Evolutionary conservation across 2,329 filamentous ascomycete genomes (phyloP), one percentile per base, ranked within the genome.

Genomic region (Aspergillus fumigatus): DNA sequence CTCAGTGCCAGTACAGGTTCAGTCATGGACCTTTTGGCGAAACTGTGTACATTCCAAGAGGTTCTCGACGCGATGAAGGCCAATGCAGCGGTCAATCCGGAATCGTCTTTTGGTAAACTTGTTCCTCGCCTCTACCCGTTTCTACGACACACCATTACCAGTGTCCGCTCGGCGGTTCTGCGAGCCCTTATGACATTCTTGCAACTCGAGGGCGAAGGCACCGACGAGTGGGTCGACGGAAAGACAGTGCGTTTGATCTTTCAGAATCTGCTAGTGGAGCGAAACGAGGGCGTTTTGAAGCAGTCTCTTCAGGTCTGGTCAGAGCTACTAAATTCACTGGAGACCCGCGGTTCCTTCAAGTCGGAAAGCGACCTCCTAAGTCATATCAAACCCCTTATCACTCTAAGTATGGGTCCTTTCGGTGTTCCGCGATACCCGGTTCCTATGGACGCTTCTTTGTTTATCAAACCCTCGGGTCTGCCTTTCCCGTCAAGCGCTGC

Each of bases 1-100:
- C 81, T 99, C 19, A 97, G 92, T 72, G 94, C 94, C 3, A 97
- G 94, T 72, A 99, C 95, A 9, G 94, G 94, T 50, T 95, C 92
- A 55, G 96, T 99, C 54, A 99, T 99, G 95, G 95, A 99, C 72
- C 83, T 99, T 43, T 82, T 99, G 19, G 94, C 95, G 14, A 97
- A 94, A 58, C 84, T 99, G 1, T 99, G 94, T 77, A 89, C 92
- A 61, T 99, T 97, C 77, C 90, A 90, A 0, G 85, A 96, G 75
- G 93, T 97, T 7, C 78, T 99, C 32, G 86, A 93, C 59, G 89
- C 93, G 14, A 99, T 99, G 94, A 96, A 96, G 75, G 79, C 80
- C 29, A 96, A 95, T 55, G 93, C 93, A 7, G 85, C 86, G 7
- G 82, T 88, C 66, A 89, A 97, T 67, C 84, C 90, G 11, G 88